phyloP scores from a whole-genome alignment of 108 stramenopile genomes.

The Mediolabrus comicus region DNA sequence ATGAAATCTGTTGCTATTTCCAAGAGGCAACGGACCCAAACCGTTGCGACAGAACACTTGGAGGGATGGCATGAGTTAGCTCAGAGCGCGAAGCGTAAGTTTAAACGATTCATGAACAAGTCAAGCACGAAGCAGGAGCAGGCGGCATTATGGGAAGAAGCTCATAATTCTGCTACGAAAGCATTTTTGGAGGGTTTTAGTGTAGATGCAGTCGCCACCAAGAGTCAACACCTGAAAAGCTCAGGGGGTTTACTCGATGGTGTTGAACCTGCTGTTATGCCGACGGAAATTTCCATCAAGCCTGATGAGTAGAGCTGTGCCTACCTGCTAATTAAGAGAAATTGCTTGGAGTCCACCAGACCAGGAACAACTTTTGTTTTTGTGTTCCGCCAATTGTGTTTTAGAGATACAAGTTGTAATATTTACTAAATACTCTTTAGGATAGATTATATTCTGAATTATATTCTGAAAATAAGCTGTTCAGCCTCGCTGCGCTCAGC shows the following conservation, averaged over 20 bases:
- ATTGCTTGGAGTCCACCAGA: too few species aligned
- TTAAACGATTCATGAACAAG: conserved; percentile 23
- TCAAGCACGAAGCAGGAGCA: conserved; percentile 29
- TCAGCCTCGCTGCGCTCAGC: too few species aligned
- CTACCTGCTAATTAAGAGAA: too few species aligned
- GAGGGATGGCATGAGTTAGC: conserved; percentile 33
- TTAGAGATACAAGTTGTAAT: too few species aligned
- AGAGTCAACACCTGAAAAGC: background rate
- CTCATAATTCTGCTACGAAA: conserved; percentile 23
- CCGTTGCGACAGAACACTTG: conserved; percentile 30
- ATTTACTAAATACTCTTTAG: too few species aligned
- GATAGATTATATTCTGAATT: too few species aligned
- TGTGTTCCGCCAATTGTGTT: too few species aligned
- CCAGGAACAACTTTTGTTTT: too few species aligned
- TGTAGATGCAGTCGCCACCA: background rate
- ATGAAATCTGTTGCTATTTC: conserved; percentile 32
- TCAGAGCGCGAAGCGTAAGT: conserved; percentile 43
- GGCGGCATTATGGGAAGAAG: conserved; percentile 37
- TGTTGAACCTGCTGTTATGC: background rate
- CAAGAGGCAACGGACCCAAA: conserved; percentile 26
- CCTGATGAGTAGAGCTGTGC: background rate
- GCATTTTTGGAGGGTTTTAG: background rate
- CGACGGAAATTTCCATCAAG: background rate
- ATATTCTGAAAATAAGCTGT: too few species aligned
- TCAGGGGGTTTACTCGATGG: background rate